phyloP scores from a whole-genome alignment of 305 asterid genomes.

The Fraxinus paxiana region DNA sequence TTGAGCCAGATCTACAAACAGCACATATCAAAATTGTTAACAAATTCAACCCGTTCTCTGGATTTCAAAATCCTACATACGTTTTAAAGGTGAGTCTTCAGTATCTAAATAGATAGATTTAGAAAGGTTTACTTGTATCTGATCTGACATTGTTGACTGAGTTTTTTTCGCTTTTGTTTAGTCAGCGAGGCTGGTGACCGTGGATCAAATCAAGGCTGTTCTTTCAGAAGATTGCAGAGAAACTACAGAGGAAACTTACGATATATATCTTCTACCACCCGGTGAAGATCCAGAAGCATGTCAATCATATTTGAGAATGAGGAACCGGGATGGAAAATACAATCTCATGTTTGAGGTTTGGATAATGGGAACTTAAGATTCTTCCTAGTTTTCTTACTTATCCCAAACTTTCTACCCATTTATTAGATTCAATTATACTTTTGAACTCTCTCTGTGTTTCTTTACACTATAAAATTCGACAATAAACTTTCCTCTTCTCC shows the following conservation, averaged over 20 bases:
- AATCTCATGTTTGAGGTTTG: conserved; percentile 98
- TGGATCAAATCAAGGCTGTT: conserved; percentile 72
- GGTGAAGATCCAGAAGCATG: conserved; percentile 99
- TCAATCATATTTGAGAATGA: conserved; percentile 97
- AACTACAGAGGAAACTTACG: conserved; percentile 85
- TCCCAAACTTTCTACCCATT: not conserved
- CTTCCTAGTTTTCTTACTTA: conserved; percentile 16
- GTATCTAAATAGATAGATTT: conserved; percentile 22
- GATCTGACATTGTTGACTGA: conserved; percentile 21
- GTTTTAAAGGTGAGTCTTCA: conserved; percentile 63
- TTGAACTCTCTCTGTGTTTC: not conserved
- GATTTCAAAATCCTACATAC: conserved; percentile 90
- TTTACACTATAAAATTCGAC: not conserved
- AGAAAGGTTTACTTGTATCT: not conserved
- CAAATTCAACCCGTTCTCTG: conserved; percentile 96
- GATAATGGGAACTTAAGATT: conserved; percentile 6
- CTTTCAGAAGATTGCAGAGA: conserved; percentile 58
- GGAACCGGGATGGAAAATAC: conserved; percentile 93
- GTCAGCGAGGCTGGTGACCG: conserved; percentile 68
- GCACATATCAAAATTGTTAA: conserved; percentile 91
- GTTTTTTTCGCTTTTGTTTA: conserved; percentile 25
- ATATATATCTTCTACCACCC: conserved; percentile 94
- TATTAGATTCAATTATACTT: not conserved
- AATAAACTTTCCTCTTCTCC: not conserved
- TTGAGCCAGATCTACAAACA: conserved; percentile 89